Evolutionary conservation across 495 filamentous ascomycete species (phyloP).

Genomic region (Podospora comata): DNA sequence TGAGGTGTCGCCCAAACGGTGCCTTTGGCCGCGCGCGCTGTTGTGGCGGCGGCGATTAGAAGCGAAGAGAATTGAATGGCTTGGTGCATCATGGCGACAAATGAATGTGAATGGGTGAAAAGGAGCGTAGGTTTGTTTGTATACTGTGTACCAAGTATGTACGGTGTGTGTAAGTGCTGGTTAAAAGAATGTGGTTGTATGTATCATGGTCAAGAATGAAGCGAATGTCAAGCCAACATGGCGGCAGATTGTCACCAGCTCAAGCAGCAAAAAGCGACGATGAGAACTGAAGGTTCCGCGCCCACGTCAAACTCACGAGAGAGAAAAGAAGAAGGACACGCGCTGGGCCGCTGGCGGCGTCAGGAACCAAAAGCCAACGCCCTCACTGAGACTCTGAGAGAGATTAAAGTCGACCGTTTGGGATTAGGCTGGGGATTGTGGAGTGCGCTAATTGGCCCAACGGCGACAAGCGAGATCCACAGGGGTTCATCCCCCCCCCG

Average conservation of each 20-base stretch:
- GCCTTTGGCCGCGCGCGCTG: constrained; percentile 28
- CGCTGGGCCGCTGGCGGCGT: background rate
- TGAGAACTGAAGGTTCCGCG: background rate
- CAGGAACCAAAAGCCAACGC: background rate
- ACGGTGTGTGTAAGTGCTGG: background rate
- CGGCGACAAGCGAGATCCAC: constrained; percentile 4
- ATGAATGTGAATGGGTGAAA: background rate
- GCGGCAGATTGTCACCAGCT: constrained; percentile 1
- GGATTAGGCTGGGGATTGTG: background rate
- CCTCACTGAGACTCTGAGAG: background rate
- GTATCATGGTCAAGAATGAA: constrained; percentile 10
- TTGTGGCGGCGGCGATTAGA: constrained; percentile 27
- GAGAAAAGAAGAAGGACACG: constrained; percentile 2
- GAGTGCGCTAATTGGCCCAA: constrained; percentile 12
- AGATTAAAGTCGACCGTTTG: constrained; percentile 1
- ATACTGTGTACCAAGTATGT: background rate
- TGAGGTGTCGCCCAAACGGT: constrained; percentile 50
- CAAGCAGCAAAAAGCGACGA: constrained; percentile 9
- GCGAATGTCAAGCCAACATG: constrained; percentile 23
- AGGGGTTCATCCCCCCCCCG: background rate
- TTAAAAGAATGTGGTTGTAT: constrained; percentile 12
- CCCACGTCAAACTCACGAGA: constrained; percentile 5
- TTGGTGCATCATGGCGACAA: constrained; percentile 21
- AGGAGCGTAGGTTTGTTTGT: constrained; percentile 8
- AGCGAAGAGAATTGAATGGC: constrained; percentile 9